Conservation (phyloP, 1,284 basidiomycete species). For the Malassezia sympodialis region DNA sequence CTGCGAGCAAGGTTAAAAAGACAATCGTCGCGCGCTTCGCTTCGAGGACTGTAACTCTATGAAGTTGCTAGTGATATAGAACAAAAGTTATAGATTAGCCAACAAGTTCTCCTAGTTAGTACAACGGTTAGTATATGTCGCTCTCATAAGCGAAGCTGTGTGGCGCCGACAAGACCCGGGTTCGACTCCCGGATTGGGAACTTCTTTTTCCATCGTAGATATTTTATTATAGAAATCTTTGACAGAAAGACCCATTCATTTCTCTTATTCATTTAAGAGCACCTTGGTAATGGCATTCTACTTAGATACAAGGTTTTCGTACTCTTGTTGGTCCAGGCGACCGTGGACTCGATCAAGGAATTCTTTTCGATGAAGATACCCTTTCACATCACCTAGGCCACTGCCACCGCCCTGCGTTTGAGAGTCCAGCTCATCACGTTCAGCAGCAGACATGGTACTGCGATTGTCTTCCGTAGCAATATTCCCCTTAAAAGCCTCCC, state of each 20-base stretch:
- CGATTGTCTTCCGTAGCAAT: background rate
- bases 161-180: conserved; percentile 22
- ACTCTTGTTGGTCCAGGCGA: conserved; percentile 22
- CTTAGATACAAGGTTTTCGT: conserved; percentile 3
- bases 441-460: conserved; percentile 23
- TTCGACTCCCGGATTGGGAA: conserved; percentile 24
- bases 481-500: conserved; percentile 24
- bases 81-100: no score
- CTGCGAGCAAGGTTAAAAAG: background rate
- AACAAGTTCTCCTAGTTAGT: conserved; percentile 21
- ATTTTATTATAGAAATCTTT: background rate
- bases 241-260: no score
- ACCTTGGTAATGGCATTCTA: background rate
- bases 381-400: conserved; percentile 40
- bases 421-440: conserved; percentile 40
- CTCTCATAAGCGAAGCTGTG: conserved; percentile 15
- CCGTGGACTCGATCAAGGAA: conserved; percentile 42
- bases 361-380: conserved; percentile 37
- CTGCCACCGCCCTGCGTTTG: conserved; percentile 41
- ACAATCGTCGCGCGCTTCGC: background rate
- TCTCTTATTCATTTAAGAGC: no score
- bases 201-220: conserved; percentile 3
- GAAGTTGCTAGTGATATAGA: no score
- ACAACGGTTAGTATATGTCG: conserved; percentile 24
- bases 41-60: no score